Base-by-base conservation (phyloP, 1,139 yeast species). In the Debaryomycetaceae sp. region DNA sequence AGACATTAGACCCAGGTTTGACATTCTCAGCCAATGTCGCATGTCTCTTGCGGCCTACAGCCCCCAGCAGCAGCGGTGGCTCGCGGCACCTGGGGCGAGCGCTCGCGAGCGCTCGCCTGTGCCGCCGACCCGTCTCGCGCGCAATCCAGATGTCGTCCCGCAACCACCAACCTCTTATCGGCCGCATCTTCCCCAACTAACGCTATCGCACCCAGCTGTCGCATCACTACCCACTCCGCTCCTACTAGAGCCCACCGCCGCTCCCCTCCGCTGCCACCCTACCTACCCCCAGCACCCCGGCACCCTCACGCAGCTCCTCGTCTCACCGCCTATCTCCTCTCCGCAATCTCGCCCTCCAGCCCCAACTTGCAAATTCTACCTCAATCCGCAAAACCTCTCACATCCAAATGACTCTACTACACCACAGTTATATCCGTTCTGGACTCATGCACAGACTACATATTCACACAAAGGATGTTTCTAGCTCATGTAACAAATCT, bases 371-470 rank as follows among this genome's bases (percentile, higher is more conserved):
- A 41, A 36, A 35, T 17, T 13, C 34, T 11, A 17, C 30, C 24
- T 27, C 24, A 41, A 41, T 35, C 33, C 36, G 43, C 24, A 41
- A 41, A 41, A 41, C 43, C 43, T 41, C 35, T 41, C 43, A 36
- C 37, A 41, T 36, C 43, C 30, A 41, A 41, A 31, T 41, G 39
- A 41, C 43, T 39, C n/a, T 34, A 31, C 13, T 39, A 34, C 23
- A 27, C 31, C 31, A 27, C 31, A 27, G 11, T 27, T 27, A 3
- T 27, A 4, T 27, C 31, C 31, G 31, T 27, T 27, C 31, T 27
- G 31, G 31, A 11, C 31, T 27, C 4, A 27, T 27, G 31, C 31
- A 27, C 3, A 27, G 31, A 27, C 31, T 27, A 27, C 31, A 27
- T 27, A 27, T 27, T 27, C 31, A 27, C 4, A 27, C 11, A 27